A percentile compares a stretch with the other conserved stretches of the same genome.
phyloP scores from a whole-genome alignment of 2,329 filamentous ascomycete species.

The Cytospora chrysosperma region DNA sequence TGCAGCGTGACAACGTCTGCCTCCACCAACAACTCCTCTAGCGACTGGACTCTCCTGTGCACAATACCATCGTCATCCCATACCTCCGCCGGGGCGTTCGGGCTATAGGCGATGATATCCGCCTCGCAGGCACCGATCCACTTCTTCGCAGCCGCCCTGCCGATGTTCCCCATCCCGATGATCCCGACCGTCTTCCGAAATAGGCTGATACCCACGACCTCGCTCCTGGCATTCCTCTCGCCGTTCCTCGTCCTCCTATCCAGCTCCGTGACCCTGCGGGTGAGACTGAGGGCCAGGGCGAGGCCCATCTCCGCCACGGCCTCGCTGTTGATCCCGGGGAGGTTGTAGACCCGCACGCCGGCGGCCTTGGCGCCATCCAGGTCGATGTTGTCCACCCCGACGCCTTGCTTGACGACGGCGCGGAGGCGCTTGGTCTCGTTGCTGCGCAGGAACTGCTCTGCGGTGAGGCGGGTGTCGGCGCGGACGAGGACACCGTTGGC shows the following conservation, averaged over 20 bases:
- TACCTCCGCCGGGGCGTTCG: conserved; percentile 29
- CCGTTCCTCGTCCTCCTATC: conserved; percentile 29
- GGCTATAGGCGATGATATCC: conserved; percentile 37
- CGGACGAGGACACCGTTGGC: conserved; percentile 6
- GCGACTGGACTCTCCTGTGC: conserved; percentile 29
- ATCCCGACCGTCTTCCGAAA: conserved; percentile 37
- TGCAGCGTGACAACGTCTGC: conserved; percentile 37
- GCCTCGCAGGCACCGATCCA: conserved; percentile 35
- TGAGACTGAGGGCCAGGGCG: conserved; percentile 32
- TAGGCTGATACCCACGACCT: conserved; percentile 31
- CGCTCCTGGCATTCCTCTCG: conserved; percentile 29
- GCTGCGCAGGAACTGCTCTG: background rate
- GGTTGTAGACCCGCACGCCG: conserved; percentile 30
- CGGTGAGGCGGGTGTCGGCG: conserved; percentile 4
- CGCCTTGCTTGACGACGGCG: conserved; percentile 34
- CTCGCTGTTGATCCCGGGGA: conserved; percentile 32
- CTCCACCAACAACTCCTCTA: conserved; percentile 33
- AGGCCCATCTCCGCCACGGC: conserved; percentile 37
- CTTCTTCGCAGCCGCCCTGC: conserved; percentile 35
- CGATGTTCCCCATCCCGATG: conserved; percentile 40
- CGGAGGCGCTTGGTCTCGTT: background rate
- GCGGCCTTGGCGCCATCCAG: conserved; percentile 27
- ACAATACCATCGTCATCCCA: conserved; percentile 24
- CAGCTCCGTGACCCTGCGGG: conserved; percentile 33
- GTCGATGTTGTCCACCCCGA: conserved; percentile 34